phyloP scores from a whole-genome alignment of 495 filamentous ascomycete genomes.

The Penicillium ucsense region DNA sequence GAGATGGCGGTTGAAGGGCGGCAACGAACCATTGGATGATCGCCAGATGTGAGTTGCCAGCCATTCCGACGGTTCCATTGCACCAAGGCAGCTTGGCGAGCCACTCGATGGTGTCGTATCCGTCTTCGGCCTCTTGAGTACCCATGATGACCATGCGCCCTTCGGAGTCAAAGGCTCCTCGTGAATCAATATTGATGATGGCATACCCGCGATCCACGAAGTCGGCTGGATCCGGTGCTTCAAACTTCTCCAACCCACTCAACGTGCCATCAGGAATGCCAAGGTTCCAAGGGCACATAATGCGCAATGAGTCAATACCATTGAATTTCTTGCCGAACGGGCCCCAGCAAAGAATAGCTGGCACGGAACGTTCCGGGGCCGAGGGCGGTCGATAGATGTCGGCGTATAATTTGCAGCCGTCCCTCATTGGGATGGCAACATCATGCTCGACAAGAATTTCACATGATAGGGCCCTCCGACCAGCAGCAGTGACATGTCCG shows the following conservation, averaged over 20 bases:
- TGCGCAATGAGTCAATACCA: conserved; percentile 8
- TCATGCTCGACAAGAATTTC: conserved; percentile 15
- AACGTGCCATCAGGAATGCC: conserved; percentile 14
- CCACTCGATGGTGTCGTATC: conserved; percentile 35
- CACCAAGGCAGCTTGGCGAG: conserved; percentile 34
- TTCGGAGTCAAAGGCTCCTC: conserved; percentile 30
- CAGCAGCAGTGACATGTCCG: conserved; percentile 5
- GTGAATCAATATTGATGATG: conserved; percentile 33
- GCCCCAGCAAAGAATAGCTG: conserved; percentile 24
- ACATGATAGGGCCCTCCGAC: conserved; percentile 2
- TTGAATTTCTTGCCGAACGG: conserved; percentile 26
- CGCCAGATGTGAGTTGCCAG: conserved; percentile 31
- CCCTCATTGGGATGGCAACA: conserved; percentile 13
- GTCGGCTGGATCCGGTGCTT: conserved; percentile 33
- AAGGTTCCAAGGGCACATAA: conserved; percentile 9
- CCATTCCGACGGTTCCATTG: conserved; percentile 34
- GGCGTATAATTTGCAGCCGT: conserved; percentile 17
- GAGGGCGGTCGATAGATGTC: conserved; percentile 22
- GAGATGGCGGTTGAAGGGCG: conserved; percentile 24
- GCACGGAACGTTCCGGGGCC: conserved; percentile 5
- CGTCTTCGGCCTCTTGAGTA: conserved; percentile 33
- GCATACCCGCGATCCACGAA: conserved; percentile 36
- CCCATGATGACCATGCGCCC: conserved; percentile 32
- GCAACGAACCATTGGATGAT: conserved; percentile 36
- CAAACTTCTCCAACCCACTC: conserved; percentile 32